Base-by-base conservation (phyloP, 2,329 filamentous ascomycete genomes). In the Penicillium sumatraense region DNA sequence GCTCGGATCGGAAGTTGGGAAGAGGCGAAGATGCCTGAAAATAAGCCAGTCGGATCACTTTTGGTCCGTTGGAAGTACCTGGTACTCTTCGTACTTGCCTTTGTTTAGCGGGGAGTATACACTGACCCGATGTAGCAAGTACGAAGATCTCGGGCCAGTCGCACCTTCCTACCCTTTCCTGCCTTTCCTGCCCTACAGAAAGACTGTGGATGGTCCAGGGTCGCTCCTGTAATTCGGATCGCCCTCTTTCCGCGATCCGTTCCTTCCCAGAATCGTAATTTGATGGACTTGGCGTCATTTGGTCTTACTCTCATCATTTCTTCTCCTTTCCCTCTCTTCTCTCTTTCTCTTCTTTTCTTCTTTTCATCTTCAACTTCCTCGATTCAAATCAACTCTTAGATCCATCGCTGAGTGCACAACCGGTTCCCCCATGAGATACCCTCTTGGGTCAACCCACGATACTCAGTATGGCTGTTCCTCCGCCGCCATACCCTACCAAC, bases 401-500 rank as follows among this genome's bases (percentile, higher is more conserved):
- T n/a, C n/a, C n/a, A n/a, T n/a, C n/a, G n/a, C n/a, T n/a, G n/a
- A n/a, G n/a, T n/a, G n/a, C 35, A 35, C 14, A 29, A 29, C 11
- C 10, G 31, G 31, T 13, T 33, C 5, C 11, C 26, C 5, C 33
- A 16, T 14, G 8, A 13, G 5, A 5, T 16, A 36, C 33, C n/a
- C n/a, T 36, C 5, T 36, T 7, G n/a, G 5, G 33, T 9, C 33
- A 13, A 23, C 18, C 3, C 16, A 21, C 27, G 35, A 11, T 38
- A n/a, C 33, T 51, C 27, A 40, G 16, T 29, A 58, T 61, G 56
- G 41, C 47, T 27, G 40, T 44, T 11, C 57, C 60, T n/a, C 49
- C 51, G 18, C 54, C 59, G 44, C 61, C 62, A 42, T 56, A 56
- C 16, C 61, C 64, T 31, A 2, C 29, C 29, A 62, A 61, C 24